Base-by-base conservation (phyloP, 164 flowering plant species). In the Macadamia integrifolia region DNA sequence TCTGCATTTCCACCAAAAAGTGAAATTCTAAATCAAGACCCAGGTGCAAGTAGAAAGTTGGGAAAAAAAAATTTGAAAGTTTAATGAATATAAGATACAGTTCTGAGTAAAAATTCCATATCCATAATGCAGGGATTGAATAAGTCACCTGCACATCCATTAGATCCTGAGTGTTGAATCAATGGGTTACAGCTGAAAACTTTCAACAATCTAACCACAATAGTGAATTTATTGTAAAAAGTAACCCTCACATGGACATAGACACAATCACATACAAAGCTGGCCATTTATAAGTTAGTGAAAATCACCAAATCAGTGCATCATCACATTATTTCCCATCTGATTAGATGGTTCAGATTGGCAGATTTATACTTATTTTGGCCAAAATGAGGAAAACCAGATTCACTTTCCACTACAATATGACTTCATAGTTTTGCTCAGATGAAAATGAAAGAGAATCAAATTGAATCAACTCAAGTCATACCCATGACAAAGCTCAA, bases 401-500 rank as follows among this genome's bases (percentile, higher is more conserved):
- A 40, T 23, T 6, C 9, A 6, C n/a, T 65, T 53, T 32, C n/a
- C 11, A 8, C 59, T 28, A 9, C 32, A 18, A 9, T 40, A 35
- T 35, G 40, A 35, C 31, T 18, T n/a, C 28, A 35, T 35, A 58
- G 3, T n/a, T 12, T 23, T 31, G 30, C 31, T 17, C 1, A 42
- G n/a, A 32, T 1, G 58, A 64, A 6, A 17, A 46, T 12, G 46
- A 52, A 50, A 59, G 18, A 13, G 66, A 67, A 60, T 28, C 6
- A 28, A 53, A 64, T 61, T 66, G n/a, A 72, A 61, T 55, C 28
- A 18, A 60, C 72, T 75, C n/a, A 18, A 60, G 74, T 75, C n/a
- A 3, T 83, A 94, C 98, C 91, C 97, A 69, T 88, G 90, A 78
- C 97, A 94, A n/a, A 94, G 86, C 62, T 88, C 89, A 52, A 86